Evolutionary conservation across 139 green algal genomes (phyloP).

Genomic region (Desmodesmus armatus): DNA sequence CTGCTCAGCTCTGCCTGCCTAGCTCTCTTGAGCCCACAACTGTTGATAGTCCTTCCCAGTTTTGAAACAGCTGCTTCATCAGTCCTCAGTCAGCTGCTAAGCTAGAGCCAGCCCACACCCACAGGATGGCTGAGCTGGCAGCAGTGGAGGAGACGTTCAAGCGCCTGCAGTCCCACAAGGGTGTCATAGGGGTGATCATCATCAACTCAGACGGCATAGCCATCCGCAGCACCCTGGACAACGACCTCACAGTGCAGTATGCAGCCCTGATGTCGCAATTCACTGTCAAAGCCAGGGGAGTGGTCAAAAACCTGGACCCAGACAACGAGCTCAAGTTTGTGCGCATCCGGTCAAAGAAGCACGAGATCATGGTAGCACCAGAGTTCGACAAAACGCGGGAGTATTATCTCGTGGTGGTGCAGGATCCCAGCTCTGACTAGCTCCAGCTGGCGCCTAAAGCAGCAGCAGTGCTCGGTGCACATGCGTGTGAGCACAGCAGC

Average conservation of each 20-base stretch:
- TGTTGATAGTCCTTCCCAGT: background rate
- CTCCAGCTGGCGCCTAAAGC: no score
- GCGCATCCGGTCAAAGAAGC: conserved; percentile 83
- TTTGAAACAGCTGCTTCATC: background rate
- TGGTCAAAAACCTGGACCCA: conserved; percentile 83
- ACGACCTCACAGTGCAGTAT: conserved; percentile 82
- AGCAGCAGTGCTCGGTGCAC: no score
- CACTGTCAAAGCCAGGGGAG: conserved; percentile 76
- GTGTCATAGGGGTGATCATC: conserved; percentile 84
- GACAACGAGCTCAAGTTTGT: conserved; percentile 91
- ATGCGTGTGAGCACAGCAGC: no score
- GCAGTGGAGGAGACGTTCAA: conserved; percentile 87
- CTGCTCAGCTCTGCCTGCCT: background rate
- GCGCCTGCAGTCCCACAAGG: conserved; percentile 70
- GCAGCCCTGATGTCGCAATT: conserved; percentile 75
- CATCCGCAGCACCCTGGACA: conserved; percentile 88
- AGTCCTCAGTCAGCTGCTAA: background rate
- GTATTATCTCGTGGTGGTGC: conserved; percentile 84
- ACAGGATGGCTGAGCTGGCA: conserved; percentile 74
- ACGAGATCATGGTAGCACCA: conserved; percentile 93
- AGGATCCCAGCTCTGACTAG: conserved; percentile 68
- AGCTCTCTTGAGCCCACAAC: background rate
- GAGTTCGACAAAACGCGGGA: conserved; percentile 79
- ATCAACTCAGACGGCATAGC: conserved; percentile 89
- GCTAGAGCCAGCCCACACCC: background rate